Conservation (phyloP, 805 yeast species). For the Cyberlindnera petersonii region DNA sequence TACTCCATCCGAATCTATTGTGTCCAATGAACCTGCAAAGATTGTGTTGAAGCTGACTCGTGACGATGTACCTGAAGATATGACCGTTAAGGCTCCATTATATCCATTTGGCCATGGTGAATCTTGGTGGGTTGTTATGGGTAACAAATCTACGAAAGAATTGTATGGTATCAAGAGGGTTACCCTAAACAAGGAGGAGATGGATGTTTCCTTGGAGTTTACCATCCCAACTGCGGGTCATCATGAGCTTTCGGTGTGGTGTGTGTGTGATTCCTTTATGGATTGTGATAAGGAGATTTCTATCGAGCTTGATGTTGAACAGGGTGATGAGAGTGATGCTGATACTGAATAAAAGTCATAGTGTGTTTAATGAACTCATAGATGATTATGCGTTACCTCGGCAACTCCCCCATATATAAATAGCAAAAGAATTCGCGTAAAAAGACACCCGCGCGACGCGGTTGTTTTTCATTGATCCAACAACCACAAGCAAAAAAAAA, state of each 20-base stretch:
- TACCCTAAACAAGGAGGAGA: slow-evolving; percentile 47
- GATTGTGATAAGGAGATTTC: slow-evolving; percentile 86
- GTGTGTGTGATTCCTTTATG: slow-evolving; percentile 86
- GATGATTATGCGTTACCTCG: too few species aligned
- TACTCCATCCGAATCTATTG: slow-evolving; percentile 35
- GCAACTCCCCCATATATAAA: too few species aligned
- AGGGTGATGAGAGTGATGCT: slow-evolving; percentile 27
- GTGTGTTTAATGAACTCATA: background rate
- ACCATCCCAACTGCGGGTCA: slow-evolving; percentile 57
- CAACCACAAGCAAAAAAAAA: background rate
- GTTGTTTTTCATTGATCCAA: background rate
- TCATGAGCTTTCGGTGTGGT: slow-evolving; percentile 68
- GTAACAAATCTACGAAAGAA: slow-evolving; percentile 56
- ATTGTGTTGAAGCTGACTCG: slow-evolving; percentile 51
- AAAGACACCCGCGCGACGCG: background rate
- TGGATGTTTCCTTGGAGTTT: slow-evolving; percentile 50
- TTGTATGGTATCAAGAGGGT: slow-evolving; percentile 72
- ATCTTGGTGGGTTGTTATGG: slow-evolving; percentile 86
- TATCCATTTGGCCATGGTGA: slow-evolving; percentile 62
- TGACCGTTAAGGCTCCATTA: slow-evolving; percentile 52
- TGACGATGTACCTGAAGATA: slow-evolving; percentile 76
- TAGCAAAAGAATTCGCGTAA: too few species aligned
- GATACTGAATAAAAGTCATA: slow-evolving; percentile 11
- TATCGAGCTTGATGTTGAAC: slow-evolving; percentile 44
- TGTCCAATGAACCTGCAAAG: slow-evolving; percentile 44